phyloP scores from a whole-genome alignment of 257 asterid genomes.

The Solanum virginianum region DNA sequence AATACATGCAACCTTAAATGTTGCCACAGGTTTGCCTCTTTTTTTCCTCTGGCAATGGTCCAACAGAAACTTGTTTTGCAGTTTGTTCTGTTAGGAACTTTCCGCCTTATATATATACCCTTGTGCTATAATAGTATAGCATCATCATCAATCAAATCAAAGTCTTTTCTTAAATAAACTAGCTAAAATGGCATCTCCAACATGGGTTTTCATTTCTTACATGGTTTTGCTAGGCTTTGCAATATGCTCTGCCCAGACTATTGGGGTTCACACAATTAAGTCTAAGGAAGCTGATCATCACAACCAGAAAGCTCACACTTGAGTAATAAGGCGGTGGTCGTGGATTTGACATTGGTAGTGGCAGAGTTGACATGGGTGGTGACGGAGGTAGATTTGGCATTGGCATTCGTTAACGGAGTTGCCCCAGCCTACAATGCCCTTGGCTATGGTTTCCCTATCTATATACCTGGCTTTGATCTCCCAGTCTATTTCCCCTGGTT shows the following conservation, averaged over 20 bases:
- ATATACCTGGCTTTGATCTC: background rate
- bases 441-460: background rate
- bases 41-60: background rate
- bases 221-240: constrained; percentile 2
- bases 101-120: background rate
- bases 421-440: background rate
- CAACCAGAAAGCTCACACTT: background rate
- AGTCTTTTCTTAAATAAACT: background rate
- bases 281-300: background rate
- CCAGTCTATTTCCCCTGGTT: background rate
- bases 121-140: background rate
- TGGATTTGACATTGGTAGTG: background rate
- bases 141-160: background rate
- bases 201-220: background rate
- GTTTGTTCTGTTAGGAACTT: background rate
- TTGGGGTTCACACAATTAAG: background rate
- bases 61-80: background rate
- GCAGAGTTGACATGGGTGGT: background rate
- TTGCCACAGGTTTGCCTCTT: background rate
- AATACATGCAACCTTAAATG: background rate
- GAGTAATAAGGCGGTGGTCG: background rate
- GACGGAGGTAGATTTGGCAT: background rate
- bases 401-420: background rate
- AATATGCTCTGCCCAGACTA: background rate
- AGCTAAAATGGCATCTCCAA: constrained; percentile 4